Conservation (phyloP, 2,329 filamentous ascomycete species). For the Acarospora socialis region DNA sequence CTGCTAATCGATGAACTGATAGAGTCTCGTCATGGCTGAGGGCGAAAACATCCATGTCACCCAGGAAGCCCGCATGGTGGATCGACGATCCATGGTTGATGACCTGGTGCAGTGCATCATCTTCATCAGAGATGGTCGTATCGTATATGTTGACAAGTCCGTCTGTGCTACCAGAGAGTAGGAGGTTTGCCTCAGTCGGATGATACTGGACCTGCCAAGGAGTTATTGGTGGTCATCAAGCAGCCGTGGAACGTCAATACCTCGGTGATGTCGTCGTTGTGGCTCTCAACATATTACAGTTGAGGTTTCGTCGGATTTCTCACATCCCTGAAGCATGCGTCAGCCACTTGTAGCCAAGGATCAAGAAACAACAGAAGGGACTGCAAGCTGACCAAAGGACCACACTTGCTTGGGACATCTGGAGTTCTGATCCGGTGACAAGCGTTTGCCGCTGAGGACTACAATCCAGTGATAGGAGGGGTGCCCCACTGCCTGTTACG, state of each 20-base stretch:
- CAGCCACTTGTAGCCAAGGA: constrained; percentile 8
- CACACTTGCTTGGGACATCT: constrained; percentile 27
- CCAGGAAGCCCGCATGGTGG: constrained; percentile 47
- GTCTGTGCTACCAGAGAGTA: constrained; percentile 49
- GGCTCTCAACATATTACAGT: constrained; percentile 31
- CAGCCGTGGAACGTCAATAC: constrained; percentile 23
- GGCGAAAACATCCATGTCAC: constrained; percentile 38
- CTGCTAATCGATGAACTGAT: constrained; percentile 40
- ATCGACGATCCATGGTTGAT: constrained; percentile 48
- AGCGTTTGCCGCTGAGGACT: constrained; percentile 32
- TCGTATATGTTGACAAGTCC: constrained; percentile 50
- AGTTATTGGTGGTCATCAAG: no score
- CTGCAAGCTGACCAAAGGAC: constrained; percentile 29
- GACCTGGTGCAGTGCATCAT: constrained; percentile 48
- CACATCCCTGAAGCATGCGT: constrained; percentile 12
- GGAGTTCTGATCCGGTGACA: constrained; percentile 42
- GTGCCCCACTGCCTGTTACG: no score
- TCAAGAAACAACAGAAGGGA: neutral
- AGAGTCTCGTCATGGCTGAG: constrained; percentile 49
- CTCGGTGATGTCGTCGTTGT: constrained; percentile 47
- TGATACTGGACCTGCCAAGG: constrained; percentile 35
- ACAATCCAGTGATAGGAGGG: constrained; percentile 40
- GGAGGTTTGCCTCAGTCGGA: constrained; percentile 35
- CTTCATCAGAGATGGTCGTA: constrained; percentile 41
- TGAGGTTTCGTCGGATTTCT: constrained; percentile 24